These are phyloP conservation scores for Seiridium cupressi DNA, from an alignment of 2,329 filamentous ascomycete genomes.

Conservation along the genomic window DNA sequence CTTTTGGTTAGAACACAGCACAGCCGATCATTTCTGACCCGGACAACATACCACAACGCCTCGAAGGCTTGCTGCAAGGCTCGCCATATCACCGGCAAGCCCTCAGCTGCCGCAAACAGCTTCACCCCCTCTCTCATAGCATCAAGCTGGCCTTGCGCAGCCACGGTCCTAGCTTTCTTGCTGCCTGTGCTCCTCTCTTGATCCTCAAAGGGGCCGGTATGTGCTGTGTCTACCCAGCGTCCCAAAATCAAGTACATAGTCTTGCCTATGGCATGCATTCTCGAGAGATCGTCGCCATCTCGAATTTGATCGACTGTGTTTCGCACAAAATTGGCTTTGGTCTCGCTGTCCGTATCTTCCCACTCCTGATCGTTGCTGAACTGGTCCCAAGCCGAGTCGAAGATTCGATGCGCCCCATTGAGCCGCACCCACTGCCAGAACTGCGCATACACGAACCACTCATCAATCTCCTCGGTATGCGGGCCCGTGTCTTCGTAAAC, in stretches of 20 bases:
- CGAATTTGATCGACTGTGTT: conserved; percentile 45
- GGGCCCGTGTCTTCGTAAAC: conserved; percentile 70
- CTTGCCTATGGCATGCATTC: conserved; percentile 53
- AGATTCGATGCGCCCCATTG: conserved; percentile 71
- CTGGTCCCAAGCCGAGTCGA: conserved; percentile 72
- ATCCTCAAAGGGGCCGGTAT: conserved; percentile 33
- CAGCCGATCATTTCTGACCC: conserved; percentile 10
- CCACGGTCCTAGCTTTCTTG: conserved; percentile 44
- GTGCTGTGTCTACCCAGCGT: conserved; percentile 68
- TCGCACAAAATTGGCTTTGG: conserved; percentile 55
- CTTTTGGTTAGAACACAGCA: neutral
- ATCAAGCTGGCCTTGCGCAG: conserved; percentile 55
- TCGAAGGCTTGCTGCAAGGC: conserved; percentile 49
- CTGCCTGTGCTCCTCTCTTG: conserved; percentile 30
- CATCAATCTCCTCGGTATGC: conserved; percentile 86
- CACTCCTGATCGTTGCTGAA: conserved; percentile 52
- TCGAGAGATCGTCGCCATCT: conserved; percentile 44
- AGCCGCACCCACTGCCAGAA: conserved; percentile 82
- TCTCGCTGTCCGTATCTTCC: conserved; percentile 61
- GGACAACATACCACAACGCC: conserved; percentile 46
- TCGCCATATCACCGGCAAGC: conserved; percentile 50
- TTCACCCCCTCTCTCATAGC: conserved; percentile 56
- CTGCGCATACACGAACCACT: conserved; percentile 89
- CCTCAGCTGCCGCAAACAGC: conserved; percentile 49
- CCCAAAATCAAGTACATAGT: conserved; percentile 65